Evolutionary conservation across 1,139 yeast species (phyloP), one percentile per base, ranked within the genome.

Genomic region (Dujonia santamariae): DNA sequence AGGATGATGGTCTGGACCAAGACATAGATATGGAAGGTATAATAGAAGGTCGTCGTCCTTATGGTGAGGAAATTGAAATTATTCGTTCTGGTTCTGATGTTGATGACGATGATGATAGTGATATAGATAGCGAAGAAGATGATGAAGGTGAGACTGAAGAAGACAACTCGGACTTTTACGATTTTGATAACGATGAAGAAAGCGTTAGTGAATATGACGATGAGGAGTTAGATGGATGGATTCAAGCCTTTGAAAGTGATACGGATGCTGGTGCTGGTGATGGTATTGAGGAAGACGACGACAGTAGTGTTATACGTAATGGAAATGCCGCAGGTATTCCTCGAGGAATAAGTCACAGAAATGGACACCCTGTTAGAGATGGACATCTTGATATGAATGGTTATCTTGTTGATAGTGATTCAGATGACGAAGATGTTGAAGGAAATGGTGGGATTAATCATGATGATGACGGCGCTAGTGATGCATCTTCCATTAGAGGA

Each of bases 211-310:
- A 56, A 26, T 62, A 66, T 37, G 69, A 63, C 30, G 68, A 65
- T 37, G 69, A 55, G 30, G 73, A 64, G 31, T 51, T 67, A 13
- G 73, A 67, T 41, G 68, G 65, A 3, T 67, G 73, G 73, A 58
- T 69, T 34, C 72, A 65, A 37, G 72, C 61, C 25, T 64, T 69
- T 41, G 65, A 49, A 43, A 29, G 32, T 18, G 62, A 54, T 34
- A 57, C 47, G 22, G 54, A 51, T 7, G 42, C 41, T 25, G n/a
- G n/a, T n/a, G n/a, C n/a, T n/a, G n/a, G n/a, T n/a, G 50, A 24
- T 7, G 36, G 17, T 1, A 37, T 12, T 4, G 21, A 20, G 12
- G 35, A 25, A 9, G 32, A 18, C 11, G 37, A 30, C 18, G 26
- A 19, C n/a, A 19, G 19, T 13, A 24, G 26, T 24, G 29, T 24